Evolutionary conservation across 1,139 yeast species (phyloP).

Genomic region (Pichia cactophila): DNA sequence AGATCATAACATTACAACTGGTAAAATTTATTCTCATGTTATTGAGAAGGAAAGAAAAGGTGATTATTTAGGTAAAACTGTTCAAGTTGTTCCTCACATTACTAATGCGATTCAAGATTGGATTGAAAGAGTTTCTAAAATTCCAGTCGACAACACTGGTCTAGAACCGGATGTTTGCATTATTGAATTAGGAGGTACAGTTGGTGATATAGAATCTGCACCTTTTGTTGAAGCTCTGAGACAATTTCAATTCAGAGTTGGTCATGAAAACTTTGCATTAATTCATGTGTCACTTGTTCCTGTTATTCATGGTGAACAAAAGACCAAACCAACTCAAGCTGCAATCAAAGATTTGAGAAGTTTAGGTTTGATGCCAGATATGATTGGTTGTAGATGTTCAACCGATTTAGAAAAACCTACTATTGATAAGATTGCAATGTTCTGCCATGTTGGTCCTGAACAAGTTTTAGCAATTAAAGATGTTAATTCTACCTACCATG

Average conservation of each 20-base stretch:
- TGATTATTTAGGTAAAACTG: slow-evolving; percentile 98
- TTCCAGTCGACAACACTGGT: slow-evolving; percentile 91
- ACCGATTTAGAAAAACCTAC: slow-evolving; percentile 75
- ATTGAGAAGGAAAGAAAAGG: slow-evolving; percentile 95
- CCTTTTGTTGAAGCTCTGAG: slow-evolving; percentile 98
- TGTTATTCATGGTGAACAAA: slow-evolving; percentile 96
- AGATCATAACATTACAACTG: slow-evolving; percentile 96
- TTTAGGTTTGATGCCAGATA: slow-evolving; percentile 89
- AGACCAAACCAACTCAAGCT: slow-evolving; percentile 98
- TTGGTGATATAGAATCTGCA: slow-evolving; percentile 98
- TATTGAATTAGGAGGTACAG: slow-evolving; percentile 97
- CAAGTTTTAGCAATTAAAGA: slow-evolving; percentile 97
- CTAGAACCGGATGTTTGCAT: slow-evolving; percentile 90
- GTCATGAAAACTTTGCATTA: slow-evolving; percentile 85
- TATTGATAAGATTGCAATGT: slow-evolving; percentile 94
- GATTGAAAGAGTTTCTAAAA: slow-evolving; percentile 86
- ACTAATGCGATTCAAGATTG: slow-evolving; percentile 98
- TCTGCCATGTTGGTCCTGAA: slow-evolving; percentile 96
- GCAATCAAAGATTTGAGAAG: slow-evolving; percentile 96
- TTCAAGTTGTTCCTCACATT: slow-evolving; percentile 96
- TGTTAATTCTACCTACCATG: slow-evolving; percentile 95
- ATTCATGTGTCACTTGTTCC: slow-evolving; percentile 97
- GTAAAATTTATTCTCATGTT: slow-evolving; percentile 90
- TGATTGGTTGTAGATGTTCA: slow-evolving; percentile 96
- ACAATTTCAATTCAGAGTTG: slow-evolving; percentile 97